Percentiles rank a stretch among this genome's conserved stretches.
phyloP scores from a whole-genome alignment of 2,329 filamentous ascomycete genomes.

The Ascochyta clinopodiicola region DNA sequence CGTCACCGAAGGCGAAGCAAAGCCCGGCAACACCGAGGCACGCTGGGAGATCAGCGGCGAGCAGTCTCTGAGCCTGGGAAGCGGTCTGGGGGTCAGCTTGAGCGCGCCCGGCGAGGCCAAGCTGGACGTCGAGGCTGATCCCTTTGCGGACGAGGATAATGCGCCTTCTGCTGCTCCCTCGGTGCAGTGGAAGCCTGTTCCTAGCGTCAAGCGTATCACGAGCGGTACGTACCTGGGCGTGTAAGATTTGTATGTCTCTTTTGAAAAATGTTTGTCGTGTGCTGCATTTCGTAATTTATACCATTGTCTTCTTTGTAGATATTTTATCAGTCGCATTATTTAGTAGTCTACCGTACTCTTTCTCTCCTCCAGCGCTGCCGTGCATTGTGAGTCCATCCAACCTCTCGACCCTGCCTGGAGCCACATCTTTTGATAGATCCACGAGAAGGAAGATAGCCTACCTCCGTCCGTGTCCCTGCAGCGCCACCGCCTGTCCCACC shows the following conservation, averaged over 20 bases:
- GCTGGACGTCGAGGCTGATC: constrained; percentile 61
- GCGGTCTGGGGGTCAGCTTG: constrained; percentile 66
- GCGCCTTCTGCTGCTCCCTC: constrained; percentile 30
- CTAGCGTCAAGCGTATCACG: constrained; percentile 45
- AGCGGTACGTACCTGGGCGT: constrained; percentile 49
- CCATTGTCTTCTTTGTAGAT: constrained; percentile 3
- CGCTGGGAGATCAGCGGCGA: constrained; percentile 74
- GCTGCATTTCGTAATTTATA: neutral
- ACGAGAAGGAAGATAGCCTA: too few species aligned
- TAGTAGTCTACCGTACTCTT: neutral
- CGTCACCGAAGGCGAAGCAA: constrained; percentile 72
- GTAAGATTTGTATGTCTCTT: constrained; percentile 16
- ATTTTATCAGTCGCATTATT: neutral
- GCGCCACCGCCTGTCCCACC: too few species aligned
- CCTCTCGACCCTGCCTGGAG: neutral
- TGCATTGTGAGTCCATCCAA: neutral
- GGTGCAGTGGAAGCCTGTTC: constrained; percentile 42
- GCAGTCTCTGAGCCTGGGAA: constrained; percentile 58
- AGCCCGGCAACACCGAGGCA: constrained; percentile 79
- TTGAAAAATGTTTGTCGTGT: neutral
- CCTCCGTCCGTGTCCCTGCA: too few species aligned
- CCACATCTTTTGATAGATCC: too few species aligned
- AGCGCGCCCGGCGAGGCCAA: constrained; percentile 50
- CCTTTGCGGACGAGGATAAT: constrained; percentile 70
- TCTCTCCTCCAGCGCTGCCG: neutral